phyloP scores from a whole-genome alignment of 306 rosid genomes.

The Ormosia semicastrata region DNA sequence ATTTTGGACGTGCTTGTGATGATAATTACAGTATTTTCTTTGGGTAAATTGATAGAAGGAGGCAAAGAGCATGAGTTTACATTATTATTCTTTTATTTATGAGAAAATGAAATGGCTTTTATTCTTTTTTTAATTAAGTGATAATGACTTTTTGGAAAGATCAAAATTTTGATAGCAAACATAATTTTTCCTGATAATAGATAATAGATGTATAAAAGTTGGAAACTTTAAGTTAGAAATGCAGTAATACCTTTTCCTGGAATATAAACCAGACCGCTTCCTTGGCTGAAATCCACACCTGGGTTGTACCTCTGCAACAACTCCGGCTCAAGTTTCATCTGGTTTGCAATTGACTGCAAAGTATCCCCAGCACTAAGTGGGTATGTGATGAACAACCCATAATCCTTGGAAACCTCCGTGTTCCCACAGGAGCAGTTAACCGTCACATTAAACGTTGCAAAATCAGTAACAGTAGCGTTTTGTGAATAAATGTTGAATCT shows the following conservation, averaged over 20 bases:
- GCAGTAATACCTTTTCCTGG: slow-evolving; percentile 64
- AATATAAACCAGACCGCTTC: slow-evolving; percentile 54
- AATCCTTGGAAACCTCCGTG: slow-evolving; percentile 39
- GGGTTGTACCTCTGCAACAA: slow-evolving; percentile 53
- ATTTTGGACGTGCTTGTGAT: too few relatives aligned
- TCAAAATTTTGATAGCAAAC: too few relatives aligned
- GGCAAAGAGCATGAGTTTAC: too few relatives aligned
- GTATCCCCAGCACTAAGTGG: slow-evolving; percentile 52
- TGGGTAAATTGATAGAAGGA: too few relatives aligned
- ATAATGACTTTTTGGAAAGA: too few relatives aligned
- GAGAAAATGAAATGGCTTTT: too few relatives aligned
- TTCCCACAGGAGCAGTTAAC: slow-evolving; percentile 78
- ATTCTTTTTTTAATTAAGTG: too few relatives aligned
- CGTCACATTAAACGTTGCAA: slow-evolving; percentile 36
- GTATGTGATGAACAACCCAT: slow-evolving; percentile 72
- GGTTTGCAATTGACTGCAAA: slow-evolving; percentile 38
- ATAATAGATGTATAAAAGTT: neutral
- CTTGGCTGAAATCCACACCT: slow-evolving; percentile 52
- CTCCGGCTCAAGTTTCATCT: slow-evolving; percentile 4
- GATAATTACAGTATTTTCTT: too few relatives aligned
- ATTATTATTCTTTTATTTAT: too few relatives aligned
- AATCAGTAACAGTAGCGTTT: slow-evolving; percentile 26
- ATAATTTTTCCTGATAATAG: too few relatives aligned
- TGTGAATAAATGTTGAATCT: slow-evolving; percentile 29
- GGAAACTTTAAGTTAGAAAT: neutral